Percentiles rank a stretch among this genome's conserved stretches.
Evolutionary conservation across 2,329 filamentous ascomycete genomes (phyloP).

Genomic region (Parastagonospora nodorum): DNA sequence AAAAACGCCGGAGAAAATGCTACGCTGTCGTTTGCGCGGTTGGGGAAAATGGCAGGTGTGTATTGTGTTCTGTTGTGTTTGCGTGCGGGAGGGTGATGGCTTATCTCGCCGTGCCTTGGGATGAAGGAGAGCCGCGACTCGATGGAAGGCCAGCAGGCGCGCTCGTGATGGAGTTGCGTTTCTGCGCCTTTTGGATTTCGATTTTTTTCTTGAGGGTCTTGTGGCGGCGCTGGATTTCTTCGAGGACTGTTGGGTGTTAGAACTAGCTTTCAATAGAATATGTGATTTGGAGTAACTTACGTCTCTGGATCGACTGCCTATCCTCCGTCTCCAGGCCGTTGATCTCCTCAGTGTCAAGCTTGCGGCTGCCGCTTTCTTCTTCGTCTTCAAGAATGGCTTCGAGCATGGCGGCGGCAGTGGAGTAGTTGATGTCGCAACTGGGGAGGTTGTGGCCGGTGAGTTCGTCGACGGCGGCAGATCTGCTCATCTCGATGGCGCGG

Average conservation of each 20-base stretch:
- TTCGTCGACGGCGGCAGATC: conserved; percentile 91
- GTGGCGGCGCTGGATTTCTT: conserved; percentile 51
- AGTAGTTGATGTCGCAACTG: conserved; percentile 90
- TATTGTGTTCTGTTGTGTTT: neutral
- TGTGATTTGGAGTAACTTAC: conserved; percentile 55
- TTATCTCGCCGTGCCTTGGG: conserved; percentile 33
- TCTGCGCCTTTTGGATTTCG: conserved; percentile 45
- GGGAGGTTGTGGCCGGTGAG: conserved; percentile 86
- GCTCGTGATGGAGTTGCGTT: conserved; percentile 42
- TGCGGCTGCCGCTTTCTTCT: conserved; percentile 59
- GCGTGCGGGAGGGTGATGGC: neutral
- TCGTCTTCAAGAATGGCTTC: conserved; percentile 92
- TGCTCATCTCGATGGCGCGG: conserved; percentile 94
- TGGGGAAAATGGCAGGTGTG: neutral
- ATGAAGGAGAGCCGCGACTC: conserved; percentile 40
- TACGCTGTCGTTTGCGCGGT: conserved; percentile 22
- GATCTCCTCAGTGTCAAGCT: conserved; percentile 54
- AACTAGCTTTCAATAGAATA: conserved; percentile 8
- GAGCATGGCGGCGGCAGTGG: conserved; percentile 91
- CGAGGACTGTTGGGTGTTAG: conserved; percentile 47
- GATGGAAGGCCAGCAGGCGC: conserved; percentile 34
- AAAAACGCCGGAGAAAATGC: conserved; percentile 31
- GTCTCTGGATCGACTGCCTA: conserved; percentile 72
- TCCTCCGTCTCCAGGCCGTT: conserved; percentile 70
- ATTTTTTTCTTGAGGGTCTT: conserved; percentile 53